Evolutionary conservation across 2,329 filamentous ascomycete genomes (phyloP).

Genomic region (Colletotrichum sp.): DNA sequence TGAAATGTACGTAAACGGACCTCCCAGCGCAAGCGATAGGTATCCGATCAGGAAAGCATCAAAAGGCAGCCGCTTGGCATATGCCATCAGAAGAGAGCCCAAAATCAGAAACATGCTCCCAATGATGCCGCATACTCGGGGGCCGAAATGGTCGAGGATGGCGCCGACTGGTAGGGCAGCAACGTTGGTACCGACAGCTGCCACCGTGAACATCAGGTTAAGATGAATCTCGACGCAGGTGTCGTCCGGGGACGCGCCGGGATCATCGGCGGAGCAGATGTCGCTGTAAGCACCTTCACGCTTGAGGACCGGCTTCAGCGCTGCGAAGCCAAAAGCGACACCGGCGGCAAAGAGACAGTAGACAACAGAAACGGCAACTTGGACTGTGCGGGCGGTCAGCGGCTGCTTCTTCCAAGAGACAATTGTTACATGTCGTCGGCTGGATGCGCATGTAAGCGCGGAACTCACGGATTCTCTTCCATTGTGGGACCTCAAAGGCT

Average conservation of each 20-base stretch:
- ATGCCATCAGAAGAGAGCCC: conserved; percentile 77
- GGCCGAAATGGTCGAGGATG: conserved; percentile 83
- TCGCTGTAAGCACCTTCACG: conserved; percentile 73
- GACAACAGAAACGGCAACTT: conserved; percentile 40
- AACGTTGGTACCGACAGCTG: conserved; percentile 87
- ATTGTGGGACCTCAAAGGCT: conserved; percentile 59
- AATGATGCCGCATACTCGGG: conserved; percentile 75
- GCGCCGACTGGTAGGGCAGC: conserved; percentile 85
- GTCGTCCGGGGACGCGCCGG: conserved; percentile 30
- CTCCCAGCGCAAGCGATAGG: conserved; percentile 77
- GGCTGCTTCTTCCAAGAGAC: background rate
- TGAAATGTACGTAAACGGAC: conserved; percentile 82
- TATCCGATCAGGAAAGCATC: conserved; percentile 80
- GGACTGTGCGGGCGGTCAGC: conserved; percentile 30
- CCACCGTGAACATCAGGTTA: conserved; percentile 92
- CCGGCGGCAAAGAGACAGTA: conserved; percentile 58
- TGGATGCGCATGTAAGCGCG: background rate
- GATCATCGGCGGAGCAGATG: conserved; percentile 51
- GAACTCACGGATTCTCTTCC: conserved; percentile 57
- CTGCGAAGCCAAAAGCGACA: conserved; percentile 84
- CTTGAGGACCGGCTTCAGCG: conserved; percentile 81
- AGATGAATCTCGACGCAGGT: conserved; percentile 66
- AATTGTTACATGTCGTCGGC: background rate
- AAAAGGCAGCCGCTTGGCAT: conserved; percentile 67
- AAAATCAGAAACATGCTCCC: conserved; percentile 71